Evolutionary conservation across 2,329 filamentous ascomycete genomes (phyloP), one percentile per base, ranked within the genome.

Genomic region (Biscogniauxia marginata): DNA sequence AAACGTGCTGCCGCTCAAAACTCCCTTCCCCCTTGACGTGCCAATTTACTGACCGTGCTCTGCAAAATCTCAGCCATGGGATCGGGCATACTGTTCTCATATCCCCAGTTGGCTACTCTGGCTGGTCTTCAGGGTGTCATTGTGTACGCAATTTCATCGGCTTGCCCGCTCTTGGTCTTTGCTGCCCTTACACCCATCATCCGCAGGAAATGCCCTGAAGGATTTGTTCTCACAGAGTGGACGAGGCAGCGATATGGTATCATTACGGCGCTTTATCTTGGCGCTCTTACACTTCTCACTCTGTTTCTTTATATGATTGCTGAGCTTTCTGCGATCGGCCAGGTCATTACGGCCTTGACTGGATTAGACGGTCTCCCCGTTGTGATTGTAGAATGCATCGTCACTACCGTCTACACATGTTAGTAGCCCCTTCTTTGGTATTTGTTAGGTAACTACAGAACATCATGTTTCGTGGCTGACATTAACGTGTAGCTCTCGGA

Each of bases 1-100:
- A 89, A 93, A 93, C 83, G 90, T 93, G 90, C 89, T 93, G 90
- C 90, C 90, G 89, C 89, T 91, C 85, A 78, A 75, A 77, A 72
- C 74, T 72, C 70, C 65, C 67, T 71, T 68, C 55, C 52, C 51
- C 62, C 60, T 53, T 50, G 34, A 50, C 49, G 49, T 63, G 55
- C 45, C 21, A 50, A 50, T 49, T 55, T 70, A 71, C 75, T 77
- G 69, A 77, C 67, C 65, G 61, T 63, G 60, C 23, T 70, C 74
- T 79, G 83, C 74, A 83, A 73, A 70, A 67, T 65, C 70, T 66
- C 73, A 95, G 90, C 87, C 65, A 85, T 95, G 74, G 90, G 90
- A 69, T 92, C 90, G 58, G 89, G 89, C 51, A 93, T 95, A 59
- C 79, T 95, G 8, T 93, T 93, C 73, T 84, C 89, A 2, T 95